These are phyloP conservation scores for Botrytis aclada DNA, from an alignment of 2,329 filamentous ascomycete species.

Conservation along the genomic window DNA sequence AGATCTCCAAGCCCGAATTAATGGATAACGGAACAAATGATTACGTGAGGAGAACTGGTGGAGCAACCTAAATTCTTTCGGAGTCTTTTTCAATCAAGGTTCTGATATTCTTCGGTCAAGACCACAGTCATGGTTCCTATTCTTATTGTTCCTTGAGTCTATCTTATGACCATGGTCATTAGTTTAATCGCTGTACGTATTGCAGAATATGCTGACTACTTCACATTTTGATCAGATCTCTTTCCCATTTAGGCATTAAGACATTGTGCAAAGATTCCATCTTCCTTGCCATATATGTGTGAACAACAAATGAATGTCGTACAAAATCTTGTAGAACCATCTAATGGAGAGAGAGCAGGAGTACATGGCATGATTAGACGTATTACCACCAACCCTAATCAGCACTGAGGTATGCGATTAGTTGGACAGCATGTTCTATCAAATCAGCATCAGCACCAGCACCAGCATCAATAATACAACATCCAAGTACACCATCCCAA, in stretches of 20 bases:
- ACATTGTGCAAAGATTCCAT: background rate
- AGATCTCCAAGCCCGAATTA: background rate
- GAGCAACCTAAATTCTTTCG: background rate
- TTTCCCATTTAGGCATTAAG: background rate
- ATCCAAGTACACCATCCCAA: background rate
- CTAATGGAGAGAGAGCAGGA: background rate
- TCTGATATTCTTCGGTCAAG: conserved; percentile 9
- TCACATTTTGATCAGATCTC: background rate
- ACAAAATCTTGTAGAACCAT: background rate
- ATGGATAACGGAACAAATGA: background rate
- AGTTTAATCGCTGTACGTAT: background rate
- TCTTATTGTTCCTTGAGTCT: background rate
- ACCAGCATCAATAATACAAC: background rate
- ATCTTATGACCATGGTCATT: background rate
- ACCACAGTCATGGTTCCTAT: background rate
- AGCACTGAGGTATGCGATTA: background rate
- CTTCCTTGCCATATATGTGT: background rate
- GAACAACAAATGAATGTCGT: background rate
- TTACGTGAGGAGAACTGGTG: background rate
- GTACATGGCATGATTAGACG: background rate
- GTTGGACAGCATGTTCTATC: background rate
- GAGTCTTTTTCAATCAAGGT: background rate
- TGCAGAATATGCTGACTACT: background rate
- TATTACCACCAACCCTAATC: background rate
- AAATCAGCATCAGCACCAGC: background rate